These are phyloP conservation scores for Haberlea rhodopensis DNA, from an alignment of 257 asterid species.

Conservation along the genomic window DNA sequence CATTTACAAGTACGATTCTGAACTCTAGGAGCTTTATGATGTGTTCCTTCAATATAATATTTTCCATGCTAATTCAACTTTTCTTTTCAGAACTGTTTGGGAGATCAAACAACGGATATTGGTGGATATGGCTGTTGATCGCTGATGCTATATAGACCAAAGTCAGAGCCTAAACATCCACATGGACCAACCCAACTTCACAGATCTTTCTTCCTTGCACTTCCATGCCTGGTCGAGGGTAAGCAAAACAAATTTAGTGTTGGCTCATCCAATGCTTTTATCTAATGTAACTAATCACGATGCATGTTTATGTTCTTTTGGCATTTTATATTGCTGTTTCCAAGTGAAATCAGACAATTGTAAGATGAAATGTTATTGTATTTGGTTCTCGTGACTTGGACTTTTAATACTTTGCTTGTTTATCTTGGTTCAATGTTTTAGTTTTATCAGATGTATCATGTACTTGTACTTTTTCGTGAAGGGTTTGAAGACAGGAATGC, in stretches of 20 bases:
- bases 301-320: background rate
- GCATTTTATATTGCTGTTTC: background rate
- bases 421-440: background rate
- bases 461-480: constrained; percentile 23
- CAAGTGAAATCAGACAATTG: background rate
- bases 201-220: constrained; percentile 87
- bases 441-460: background rate
- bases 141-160: constrained; percentile 94
- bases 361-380: background rate
- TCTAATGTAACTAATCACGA: background rate
- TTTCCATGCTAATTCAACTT: constrained; percentile 21
- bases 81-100: constrained; percentile 75
- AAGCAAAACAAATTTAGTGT: constrained; percentile 14
- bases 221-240: constrained; percentile 90
- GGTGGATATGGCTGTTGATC: constrained; percentile 97
- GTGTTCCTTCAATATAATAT: background rate
- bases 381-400: background rate
- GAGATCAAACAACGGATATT: constrained; percentile 78
- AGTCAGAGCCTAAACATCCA: constrained; percentile 95
- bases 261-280: background rate
- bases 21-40: constrained; percentile 7
- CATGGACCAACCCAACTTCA: constrained; percentile 87
- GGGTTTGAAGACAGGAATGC: constrained; percentile 98
- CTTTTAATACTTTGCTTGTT: background rate
- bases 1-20: constrained; percentile 71